phyloP scores from a whole-genome alignment of 2,329 filamentous ascomycete species.

The Colletotrichum costaricense region DNA sequence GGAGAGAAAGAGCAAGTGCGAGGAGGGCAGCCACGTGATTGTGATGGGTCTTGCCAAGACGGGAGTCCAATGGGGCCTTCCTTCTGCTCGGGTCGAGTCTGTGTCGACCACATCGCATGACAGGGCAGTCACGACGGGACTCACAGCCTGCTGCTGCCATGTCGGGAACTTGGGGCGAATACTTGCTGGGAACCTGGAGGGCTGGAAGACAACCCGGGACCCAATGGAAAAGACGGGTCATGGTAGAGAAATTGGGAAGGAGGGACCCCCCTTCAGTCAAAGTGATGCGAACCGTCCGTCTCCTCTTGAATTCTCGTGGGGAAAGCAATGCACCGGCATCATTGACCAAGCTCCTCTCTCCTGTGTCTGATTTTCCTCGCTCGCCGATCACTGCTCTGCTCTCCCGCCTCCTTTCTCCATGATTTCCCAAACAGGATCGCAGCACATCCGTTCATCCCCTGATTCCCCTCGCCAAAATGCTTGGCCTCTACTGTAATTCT shows the following conservation, averaged over 20 bases:
- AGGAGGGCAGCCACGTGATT: conserved; percentile 6
- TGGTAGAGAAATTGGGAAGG: background rate
- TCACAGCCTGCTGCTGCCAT: background rate
- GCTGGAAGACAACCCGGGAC: too few relatives aligned
- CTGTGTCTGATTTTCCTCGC: conserved; percentile 29
- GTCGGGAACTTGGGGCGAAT: background rate
- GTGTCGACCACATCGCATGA: background rate
- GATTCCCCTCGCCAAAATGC: conserved; percentile 31
- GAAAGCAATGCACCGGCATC: background rate
- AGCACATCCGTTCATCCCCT: conserved; percentile 30
- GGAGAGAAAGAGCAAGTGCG: background rate
- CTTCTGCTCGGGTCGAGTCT: conserved; percentile 13
- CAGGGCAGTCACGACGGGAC: background rate
- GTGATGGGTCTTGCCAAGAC: conserved; percentile 22
- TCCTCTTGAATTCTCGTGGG: background rate
- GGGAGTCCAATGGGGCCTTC: conserved; percentile 19
- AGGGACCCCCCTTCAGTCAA: background rate
- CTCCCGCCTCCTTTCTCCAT: conserved; percentile 27
- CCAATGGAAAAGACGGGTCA: background rate
- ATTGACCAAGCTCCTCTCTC: background rate
- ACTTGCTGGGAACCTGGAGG: too few relatives aligned
- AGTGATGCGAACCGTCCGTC: background rate
- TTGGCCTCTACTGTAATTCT: conserved; percentile 18
- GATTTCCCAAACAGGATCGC: conserved; percentile 33
- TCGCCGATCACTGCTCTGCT: conserved; percentile 24